phyloP scores from a whole-genome alignment of 1,139 yeast species.

The Arxiozyma bovina region DNA sequence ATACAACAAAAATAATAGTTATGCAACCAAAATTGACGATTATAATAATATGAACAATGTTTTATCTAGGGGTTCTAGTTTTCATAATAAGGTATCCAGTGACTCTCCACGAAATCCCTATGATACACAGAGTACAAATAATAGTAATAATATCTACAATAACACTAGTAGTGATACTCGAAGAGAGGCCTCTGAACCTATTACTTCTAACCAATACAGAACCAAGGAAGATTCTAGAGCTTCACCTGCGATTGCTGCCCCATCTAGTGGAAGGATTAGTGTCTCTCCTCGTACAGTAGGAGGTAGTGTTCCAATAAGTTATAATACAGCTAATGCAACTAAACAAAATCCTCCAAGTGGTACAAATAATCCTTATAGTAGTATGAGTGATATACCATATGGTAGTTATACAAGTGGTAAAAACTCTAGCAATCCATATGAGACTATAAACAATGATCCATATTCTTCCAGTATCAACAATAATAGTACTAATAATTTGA shows the following conservation, averaged over 20 bases:
- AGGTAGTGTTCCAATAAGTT: background rate
- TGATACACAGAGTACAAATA: background rate
- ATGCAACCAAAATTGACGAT: background rate
- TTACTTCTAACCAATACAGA: conserved; percentile 2
- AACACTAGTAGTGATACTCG: background rate
- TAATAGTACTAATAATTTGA: background rate
- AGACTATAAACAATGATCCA: conserved; percentile 7
- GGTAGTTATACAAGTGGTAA: conserved; percentile 3
- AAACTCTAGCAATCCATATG: conserved; percentile 11
- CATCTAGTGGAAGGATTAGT: conserved; percentile 1
- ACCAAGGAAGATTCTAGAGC: background rate
- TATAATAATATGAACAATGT: background rate
- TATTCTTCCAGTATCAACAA: conserved; percentile 3
- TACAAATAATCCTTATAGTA: conserved; percentile 6
- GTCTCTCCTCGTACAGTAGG: background rate
- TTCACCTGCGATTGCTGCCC: background rate
- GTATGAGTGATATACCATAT: conserved; percentile 4
- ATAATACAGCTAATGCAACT: background rate
- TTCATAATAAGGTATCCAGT: background rate
- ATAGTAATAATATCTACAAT: background rate
- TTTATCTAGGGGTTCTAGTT: background rate
- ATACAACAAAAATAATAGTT: background rate
- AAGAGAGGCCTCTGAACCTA: conserved; percentile 1
- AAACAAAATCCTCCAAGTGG: background rate
- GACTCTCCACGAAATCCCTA: background rate